A percentile compares a stretch with the other conserved stretches of the same genome.
Conservation (phyloP, 1,284 basidiomycete species). For the Cutaneotrichosporon sp. region DNA sequence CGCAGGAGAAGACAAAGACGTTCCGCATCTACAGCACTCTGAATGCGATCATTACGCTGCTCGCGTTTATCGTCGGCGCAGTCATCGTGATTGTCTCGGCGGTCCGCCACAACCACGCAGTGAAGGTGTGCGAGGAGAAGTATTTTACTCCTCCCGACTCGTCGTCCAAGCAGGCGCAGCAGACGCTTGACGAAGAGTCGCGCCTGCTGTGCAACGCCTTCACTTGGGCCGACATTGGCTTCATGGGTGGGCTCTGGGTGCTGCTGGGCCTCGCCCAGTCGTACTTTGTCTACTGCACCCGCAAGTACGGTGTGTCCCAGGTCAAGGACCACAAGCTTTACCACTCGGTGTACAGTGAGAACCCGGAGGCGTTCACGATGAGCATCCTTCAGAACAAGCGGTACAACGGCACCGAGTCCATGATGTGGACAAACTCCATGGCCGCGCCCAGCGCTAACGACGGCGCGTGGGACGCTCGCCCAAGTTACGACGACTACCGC, state of each 20-base stretch:
- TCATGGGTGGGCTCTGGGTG: slow-evolving; percentile 81
- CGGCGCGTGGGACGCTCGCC: slow-evolving; percentile 68
- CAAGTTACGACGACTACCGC: slow-evolving; percentile 52
- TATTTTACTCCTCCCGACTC: not conserved
- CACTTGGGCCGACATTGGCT: slow-evolving; percentile 82
- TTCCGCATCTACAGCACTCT: slow-evolving; percentile 71
- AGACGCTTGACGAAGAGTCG: slow-evolving; percentile 51
- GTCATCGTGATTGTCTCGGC: slow-evolving; percentile 76
- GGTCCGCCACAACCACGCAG: slow-evolving; percentile 63
- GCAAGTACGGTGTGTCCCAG: slow-evolving; percentile 68
- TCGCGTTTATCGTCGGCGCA: slow-evolving; percentile 67
- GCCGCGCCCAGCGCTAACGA: slow-evolving; percentile 21
- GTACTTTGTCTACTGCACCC: slow-evolving; percentile 55
- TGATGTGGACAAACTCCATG: slow-evolving; percentile 19
- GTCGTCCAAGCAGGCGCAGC: slow-evolving; percentile 1
- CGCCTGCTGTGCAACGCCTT: slow-evolving; percentile 75
- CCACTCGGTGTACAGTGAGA: slow-evolving; percentile 60
- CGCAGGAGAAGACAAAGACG: slow-evolving; percentile 67
- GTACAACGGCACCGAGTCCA: slow-evolving; percentile 56
- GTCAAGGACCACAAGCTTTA: slow-evolving; percentile 74
- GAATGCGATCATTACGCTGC: slow-evolving; percentile 58
- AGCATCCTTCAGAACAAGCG: slow-evolving; percentile 56
- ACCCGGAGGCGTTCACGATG: slow-evolving; percentile 56
- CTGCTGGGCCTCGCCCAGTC: slow-evolving; percentile 70
- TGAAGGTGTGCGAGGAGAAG: slow-evolving; percentile 57